These are phyloP conservation scores for Serendipita sp. DNA, from an alignment of 768 basidiomycete species.

Conservation along the genomic window DNA sequence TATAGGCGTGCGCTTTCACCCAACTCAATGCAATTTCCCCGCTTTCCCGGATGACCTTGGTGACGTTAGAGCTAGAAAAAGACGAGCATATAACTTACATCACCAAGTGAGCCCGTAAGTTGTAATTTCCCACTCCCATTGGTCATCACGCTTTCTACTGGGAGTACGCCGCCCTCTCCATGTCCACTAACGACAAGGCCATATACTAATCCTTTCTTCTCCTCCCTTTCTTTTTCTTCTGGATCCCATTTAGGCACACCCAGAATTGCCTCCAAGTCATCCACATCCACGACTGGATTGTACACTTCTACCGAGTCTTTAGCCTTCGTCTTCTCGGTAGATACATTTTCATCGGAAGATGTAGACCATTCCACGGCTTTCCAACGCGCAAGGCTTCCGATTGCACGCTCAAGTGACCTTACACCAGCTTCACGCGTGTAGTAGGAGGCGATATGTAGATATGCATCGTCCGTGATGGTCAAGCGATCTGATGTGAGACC, in stretches of 20 bases:
- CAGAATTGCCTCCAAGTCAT: conserved; percentile 68
- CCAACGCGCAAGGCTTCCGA: conserved; percentile 74
- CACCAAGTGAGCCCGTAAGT: conserved; percentile 71
- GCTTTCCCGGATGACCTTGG: conserved; percentile 75
- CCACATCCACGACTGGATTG: conserved; percentile 39
- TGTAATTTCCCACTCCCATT: conserved; percentile 61
- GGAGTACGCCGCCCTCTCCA: conserved; percentile 70
- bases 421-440: conserved; percentile 90
- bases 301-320: conserved; percentile 26
- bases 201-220: conserved; percentile 61
- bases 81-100: conserved; percentile 25
- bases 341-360: conserved; percentile 23
- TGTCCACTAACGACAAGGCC: conserved; percentile 78
- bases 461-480: conserved; percentile 46
- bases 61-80: neutral
- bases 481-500: conserved; percentile 49
- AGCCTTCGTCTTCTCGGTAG: conserved; percentile 3
- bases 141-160: conserved; percentile 66
- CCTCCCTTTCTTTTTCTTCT: conserved; percentile 62
- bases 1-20: conserved; percentile 76
- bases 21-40: conserved; percentile 82
- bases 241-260: conserved; percentile 67
- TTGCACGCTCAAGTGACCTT: conserved; percentile 70
- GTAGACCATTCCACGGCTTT: conserved; percentile 90
- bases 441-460: conserved; percentile 54